Conservation (phyloP, 2,329 filamentous ascomycete genomes). For the Cordyceps javanica region DNA sequence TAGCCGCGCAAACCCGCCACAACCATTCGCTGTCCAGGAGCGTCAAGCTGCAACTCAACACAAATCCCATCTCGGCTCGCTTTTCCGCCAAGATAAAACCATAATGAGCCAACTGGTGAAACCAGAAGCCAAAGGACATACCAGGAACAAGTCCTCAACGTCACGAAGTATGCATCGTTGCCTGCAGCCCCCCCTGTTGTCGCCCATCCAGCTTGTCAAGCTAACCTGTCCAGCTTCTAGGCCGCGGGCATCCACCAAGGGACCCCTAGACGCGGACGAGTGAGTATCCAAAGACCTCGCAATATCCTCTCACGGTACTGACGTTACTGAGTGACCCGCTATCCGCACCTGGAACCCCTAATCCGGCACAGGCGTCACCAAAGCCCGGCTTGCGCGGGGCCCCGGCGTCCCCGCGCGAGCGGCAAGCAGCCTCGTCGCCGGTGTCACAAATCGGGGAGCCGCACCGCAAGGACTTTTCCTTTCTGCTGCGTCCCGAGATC, state of each 20-base stretch:
- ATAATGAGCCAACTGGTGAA: slow-evolving; percentile 25
- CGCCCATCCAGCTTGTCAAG: neutral
- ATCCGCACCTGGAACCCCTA: slow-evolving; percentile 21
- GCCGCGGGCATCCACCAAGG: slow-evolving; percentile 66
- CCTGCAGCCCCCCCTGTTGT: neutral
- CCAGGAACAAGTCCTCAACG: slow-evolving; percentile 30
- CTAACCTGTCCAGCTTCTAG: slow-evolving; percentile 40
- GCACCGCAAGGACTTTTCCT: slow-evolving; percentile 64
- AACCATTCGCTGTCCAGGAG: neutral
- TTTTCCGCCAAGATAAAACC: neutral
- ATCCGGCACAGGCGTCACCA: slow-evolving; percentile 10
- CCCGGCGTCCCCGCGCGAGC: slow-evolving; percentile 17
- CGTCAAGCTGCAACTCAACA: neutral
- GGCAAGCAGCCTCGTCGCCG: slow-evolving; percentile 22
- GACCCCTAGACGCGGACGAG: slow-evolving; percentile 72
- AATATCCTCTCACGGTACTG: slow-evolving; percentile 4
- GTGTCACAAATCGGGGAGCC: slow-evolving; percentile 25
- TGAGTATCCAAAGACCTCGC: slow-evolving; percentile 36
- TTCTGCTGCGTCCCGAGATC: slow-evolving; percentile 70
- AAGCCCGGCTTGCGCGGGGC: slow-evolving; percentile 11
- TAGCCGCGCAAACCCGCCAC: neutral
- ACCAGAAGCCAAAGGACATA: slow-evolving; percentile 26
- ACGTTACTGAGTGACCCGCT: slow-evolving; percentile 22
- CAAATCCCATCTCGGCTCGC: neutral
- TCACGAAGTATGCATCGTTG: slow-evolving; percentile 26